Evolutionary conservation across 805 yeast species (phyloP), one percentile per base, ranked within the genome.

Genomic region (Lipomyces orientalis): DNA sequence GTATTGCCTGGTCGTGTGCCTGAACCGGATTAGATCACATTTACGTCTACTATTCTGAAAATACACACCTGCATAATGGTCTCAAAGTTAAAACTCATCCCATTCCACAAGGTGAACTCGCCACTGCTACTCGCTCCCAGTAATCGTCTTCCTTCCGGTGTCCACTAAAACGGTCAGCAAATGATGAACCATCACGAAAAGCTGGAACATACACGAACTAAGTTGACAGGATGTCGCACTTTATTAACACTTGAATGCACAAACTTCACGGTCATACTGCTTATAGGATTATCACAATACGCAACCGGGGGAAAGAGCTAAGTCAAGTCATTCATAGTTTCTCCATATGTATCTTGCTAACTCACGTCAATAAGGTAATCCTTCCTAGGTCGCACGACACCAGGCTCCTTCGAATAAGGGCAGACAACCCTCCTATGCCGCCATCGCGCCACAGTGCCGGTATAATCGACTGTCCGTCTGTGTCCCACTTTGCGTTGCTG

Each of bases 31-130:
- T 16, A 43, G 49, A 9, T 43, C 22, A 43, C 6, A 8, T 43
- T 12, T n/a, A 54, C n/a, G 19, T 54, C 4, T 31, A 1, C 34
- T 10, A 54, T 19, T 7, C 57, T 16, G 19, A 54, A 4, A 43
- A 43, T 25, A 52, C 55, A 25, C 34, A 25, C 55, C 81, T 95
- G 99, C 96, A 93, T 95, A 71, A 95, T 93, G 64, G 97, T 91
- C 77, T 95, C 99, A 76, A 95, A 93, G 76, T 91, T 92, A 80
- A 94, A 95, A 9, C 97, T 89, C 83, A 90, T 86, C 10, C 98
- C 98, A 77, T 93, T 93, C 98, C 98, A 95, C 58, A 95, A 81
- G 12, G 98, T 93, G 79, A 95, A 93, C 77, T 95, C 99, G 54
- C 99, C 99, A 65, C 91, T 87, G 79, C 90, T 92, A 35, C 94